Evolutionary conservation across 2,329 filamentous ascomycete species (phyloP).

Genomic region (Incumbomyces lentus): DNA sequence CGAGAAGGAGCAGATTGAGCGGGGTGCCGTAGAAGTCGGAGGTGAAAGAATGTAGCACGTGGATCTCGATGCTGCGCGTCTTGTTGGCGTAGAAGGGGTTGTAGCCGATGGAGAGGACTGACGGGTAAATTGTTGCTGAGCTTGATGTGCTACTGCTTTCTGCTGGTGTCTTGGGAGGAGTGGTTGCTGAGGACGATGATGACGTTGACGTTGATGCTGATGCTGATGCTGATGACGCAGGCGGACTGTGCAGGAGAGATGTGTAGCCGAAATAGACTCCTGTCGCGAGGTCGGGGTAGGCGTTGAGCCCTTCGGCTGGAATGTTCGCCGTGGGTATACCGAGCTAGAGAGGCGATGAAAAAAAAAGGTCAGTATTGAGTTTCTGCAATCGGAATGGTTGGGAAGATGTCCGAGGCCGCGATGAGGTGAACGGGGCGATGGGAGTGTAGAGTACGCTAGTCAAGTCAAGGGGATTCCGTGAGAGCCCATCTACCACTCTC

Average conservation of each 20-base stretch:
- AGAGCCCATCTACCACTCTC: too few species aligned
- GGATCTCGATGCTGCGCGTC: slow-evolving; percentile 71
- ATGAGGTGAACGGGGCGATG: too few species aligned
- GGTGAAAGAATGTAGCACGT: slow-evolving; percentile 52
- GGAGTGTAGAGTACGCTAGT: too few species aligned
- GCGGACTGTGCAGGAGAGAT: slow-evolving; percentile 50
- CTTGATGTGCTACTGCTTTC: slow-evolving; percentile 11
- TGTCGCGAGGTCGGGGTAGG: slow-evolving; percentile 48
- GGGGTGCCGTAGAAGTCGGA: slow-evolving; percentile 75
- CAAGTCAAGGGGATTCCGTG: too few species aligned
- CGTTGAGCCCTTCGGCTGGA: slow-evolving; percentile 57
- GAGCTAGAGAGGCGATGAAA: slow-evolving; percentile 46
- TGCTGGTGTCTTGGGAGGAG: slow-evolving; percentile 14
- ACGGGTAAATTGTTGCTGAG: slow-evolving; percentile 51
- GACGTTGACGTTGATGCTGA: too few species aligned
- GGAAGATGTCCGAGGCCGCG: too few species aligned
- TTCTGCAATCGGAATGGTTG: too few species aligned
- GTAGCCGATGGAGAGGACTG: slow-evolving; percentile 91
- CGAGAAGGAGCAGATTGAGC: slow-evolving; percentile 70
- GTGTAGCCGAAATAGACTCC: slow-evolving; percentile 95
- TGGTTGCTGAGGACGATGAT: slow-evolving; percentile 5
- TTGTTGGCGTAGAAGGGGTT: slow-evolving; percentile 97
- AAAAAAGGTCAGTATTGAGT: too few species aligned
- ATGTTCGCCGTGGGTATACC: slow-evolving; percentile 95
- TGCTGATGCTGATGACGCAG: too few species aligned